A percentile compares a stretch with the other conserved stretches of the same genome.
phyloP scores from a whole-genome alignment of 75 land plant genomes.

The Azolla pinnata region DNA sequence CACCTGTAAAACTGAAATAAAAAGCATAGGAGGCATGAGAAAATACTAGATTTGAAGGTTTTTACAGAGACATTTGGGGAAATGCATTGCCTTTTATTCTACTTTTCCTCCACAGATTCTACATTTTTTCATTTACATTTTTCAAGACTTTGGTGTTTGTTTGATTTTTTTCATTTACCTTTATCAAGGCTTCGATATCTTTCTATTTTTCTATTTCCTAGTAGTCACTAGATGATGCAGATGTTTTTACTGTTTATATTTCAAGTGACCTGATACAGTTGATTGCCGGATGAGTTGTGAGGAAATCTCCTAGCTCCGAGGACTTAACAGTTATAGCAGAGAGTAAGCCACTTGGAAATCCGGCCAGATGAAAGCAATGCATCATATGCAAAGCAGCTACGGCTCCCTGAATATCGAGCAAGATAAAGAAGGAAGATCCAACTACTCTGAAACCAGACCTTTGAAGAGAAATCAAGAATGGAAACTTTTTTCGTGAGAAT shows the following conservation, averaged over 20 bases:
- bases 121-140: neutral
- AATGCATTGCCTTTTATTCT: too few relatives aligned
- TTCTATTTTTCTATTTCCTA: neutral
- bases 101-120: neutral
- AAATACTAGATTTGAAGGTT: neutral
- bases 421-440: neutral
- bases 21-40: constrained; percentile 1
- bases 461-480: neutral
- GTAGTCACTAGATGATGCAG: neutral
- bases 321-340: constrained; percentile 22
- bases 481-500: neutral
- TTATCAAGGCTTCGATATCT: too few relatives aligned
- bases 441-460: neutral
- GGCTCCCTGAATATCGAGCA: constrained; percentile 22
- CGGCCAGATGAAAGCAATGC: constrained; percentile 29
- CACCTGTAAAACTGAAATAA: constrained; percentile 31
- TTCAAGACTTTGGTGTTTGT: neutral
- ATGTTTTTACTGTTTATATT: neutral
- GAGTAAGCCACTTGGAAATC: constrained; percentile 29
- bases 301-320: constrained; percentile 25
- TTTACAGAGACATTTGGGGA: too few relatives aligned
- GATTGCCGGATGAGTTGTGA: constrained; percentile 30
- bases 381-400: constrained; percentile 31
- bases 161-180: neutral
- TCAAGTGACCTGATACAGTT: constrained; percentile 23